Evolutionary conservation across 2,329 filamentous ascomycete species (phyloP).

Genomic region (Diaporthe batatas): DNA sequence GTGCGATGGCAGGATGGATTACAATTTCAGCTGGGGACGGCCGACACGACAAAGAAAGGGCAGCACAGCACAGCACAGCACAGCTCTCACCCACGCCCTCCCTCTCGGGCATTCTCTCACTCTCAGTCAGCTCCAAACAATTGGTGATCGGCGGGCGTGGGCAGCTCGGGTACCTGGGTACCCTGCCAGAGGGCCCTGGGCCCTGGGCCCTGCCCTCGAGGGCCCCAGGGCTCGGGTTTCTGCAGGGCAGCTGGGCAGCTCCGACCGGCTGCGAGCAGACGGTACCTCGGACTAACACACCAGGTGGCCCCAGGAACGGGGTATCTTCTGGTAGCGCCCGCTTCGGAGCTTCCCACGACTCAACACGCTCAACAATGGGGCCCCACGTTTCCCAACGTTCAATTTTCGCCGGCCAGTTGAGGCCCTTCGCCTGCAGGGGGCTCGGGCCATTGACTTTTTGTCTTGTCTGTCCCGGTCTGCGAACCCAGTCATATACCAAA

Average conservation of each 20-base stretch:
- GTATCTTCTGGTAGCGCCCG: slow-evolving; percentile 19
- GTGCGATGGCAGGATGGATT: slow-evolving; percentile 22
- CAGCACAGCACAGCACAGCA: no score
- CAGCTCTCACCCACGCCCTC: not conserved
- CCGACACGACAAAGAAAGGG: not conserved
- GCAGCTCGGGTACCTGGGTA: slow-evolving; percentile 29
- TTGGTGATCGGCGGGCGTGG: slow-evolving; percentile 19
- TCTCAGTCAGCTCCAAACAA: slow-evolving; percentile 32
- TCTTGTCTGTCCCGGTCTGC: not conserved
- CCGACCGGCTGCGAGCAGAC: not conserved
- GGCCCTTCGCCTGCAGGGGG: slow-evolving; percentile 20
- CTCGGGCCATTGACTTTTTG: slow-evolving; percentile 11
- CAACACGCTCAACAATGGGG: slow-evolving; percentile 36
- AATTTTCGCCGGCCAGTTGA: slow-evolving; percentile 26
- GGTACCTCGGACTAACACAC: not conserved
- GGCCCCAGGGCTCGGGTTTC: not conserved
- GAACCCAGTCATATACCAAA: not conserved
- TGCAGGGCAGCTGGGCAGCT: slow-evolving; percentile 26
- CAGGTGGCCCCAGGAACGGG: not conserved
- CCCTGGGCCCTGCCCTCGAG: no score
- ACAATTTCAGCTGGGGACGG: slow-evolving; percentile 20
- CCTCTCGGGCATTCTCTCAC: slow-evolving; percentile 28
- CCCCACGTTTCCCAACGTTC: slow-evolving; percentile 34
- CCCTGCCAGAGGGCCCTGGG: no score
- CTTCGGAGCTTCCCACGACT: slow-evolving; percentile 20